These are phyloP conservation scores for Aspergillus sp. DNA, from an alignment of 2,329 filamentous ascomycete genomes.

Conservation along the genomic window DNA sequence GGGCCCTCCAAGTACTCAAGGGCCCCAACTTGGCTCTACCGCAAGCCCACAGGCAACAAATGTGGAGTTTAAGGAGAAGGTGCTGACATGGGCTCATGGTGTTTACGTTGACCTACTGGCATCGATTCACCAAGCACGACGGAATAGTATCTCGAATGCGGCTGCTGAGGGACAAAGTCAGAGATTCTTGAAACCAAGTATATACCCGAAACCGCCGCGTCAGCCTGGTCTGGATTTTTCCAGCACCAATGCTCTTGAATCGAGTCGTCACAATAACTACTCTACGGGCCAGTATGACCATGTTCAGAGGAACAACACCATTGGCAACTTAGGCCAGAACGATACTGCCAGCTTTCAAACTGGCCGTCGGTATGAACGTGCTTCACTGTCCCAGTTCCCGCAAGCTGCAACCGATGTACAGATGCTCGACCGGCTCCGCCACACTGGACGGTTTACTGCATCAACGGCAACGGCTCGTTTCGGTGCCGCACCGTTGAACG, in stretches of 20 bases:
- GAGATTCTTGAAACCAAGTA: conserved; percentile 54
- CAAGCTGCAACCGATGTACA: conserved; percentile 30
- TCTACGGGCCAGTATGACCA: conserved; percentile 39
- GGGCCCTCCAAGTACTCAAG: conserved; percentile 19
- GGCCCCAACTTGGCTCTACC: conserved; percentile 27
- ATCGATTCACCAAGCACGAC: conserved; percentile 59
- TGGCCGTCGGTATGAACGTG: conserved; percentile 24
- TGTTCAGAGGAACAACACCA: conserved; percentile 22
- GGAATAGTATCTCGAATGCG: conserved; percentile 51
- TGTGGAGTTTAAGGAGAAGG: conserved; percentile 66
- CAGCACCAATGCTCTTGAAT: conserved; percentile 28
- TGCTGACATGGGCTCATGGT: conserved; percentile 68
- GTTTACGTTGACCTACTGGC: conserved; percentile 71
- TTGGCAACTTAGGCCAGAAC: conserved; percentile 15
- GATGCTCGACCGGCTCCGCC: conserved; percentile 33
- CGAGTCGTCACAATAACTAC: conserved; percentile 38
- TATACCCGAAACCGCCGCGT: conserved; percentile 63
- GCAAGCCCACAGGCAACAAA: conserved; percentile 35
- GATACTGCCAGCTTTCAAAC: conserved; percentile 20
- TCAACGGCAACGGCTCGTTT: conserved; percentile 34
- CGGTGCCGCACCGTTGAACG: conserved; percentile 32
- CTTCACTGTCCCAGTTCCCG: conserved; percentile 29
- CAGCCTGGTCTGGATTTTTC: conserved; percentile 57
- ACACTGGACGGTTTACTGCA: conserved; percentile 34
- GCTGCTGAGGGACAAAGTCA: conserved; percentile 43